phyloP scores from a whole-genome alignment of 306 rosid genomes.

The Calophaca sinica region DNA sequence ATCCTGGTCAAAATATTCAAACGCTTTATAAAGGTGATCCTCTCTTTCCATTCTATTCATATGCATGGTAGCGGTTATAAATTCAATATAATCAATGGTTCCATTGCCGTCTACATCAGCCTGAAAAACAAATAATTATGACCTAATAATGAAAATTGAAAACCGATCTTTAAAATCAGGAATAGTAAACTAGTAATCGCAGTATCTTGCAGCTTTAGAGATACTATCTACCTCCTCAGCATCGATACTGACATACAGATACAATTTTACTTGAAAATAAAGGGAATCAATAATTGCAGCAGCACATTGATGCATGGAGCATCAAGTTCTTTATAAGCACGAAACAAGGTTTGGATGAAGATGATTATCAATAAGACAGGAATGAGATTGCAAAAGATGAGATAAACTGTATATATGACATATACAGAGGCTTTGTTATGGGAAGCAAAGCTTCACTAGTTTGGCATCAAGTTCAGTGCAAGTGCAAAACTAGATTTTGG shows the following conservation, averaged over 20 bases:
- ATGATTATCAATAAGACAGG: conserved; percentile 17
- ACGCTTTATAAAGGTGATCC: conserved; percentile 90
- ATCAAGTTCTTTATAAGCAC: background rate
- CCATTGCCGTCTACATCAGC: conserved; percentile 99
- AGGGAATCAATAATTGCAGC: background rate
- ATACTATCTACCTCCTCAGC: background rate
- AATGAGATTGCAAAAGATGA: conserved; percentile 8
- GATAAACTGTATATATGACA: conserved; percentile 6
- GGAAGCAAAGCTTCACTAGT: background rate
- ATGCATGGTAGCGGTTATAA: conserved; percentile 97
- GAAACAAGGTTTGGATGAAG: background rate
- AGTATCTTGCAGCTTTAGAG: conserved; percentile 11
- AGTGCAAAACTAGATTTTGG: no score
- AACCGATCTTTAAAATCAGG: conserved; percentile 41
- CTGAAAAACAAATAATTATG: conserved; percentile 57
- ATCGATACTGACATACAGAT: background rate
- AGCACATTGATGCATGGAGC: background rate
- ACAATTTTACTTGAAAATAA: background rate
- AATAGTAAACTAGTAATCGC: conserved; percentile 21
- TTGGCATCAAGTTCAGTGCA: no score
- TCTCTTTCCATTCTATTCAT: conserved; percentile 95
- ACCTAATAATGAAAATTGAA: conserved; percentile 18
- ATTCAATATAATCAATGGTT: conserved; percentile 88
- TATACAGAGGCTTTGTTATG: background rate
- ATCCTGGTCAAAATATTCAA: conserved; percentile 90